Evolutionary conservation across 108 stramenopile species (phyloP), one percentile per base, ranked within the genome.

Genomic region (Pseudonitzschia multistriata): DNA sequence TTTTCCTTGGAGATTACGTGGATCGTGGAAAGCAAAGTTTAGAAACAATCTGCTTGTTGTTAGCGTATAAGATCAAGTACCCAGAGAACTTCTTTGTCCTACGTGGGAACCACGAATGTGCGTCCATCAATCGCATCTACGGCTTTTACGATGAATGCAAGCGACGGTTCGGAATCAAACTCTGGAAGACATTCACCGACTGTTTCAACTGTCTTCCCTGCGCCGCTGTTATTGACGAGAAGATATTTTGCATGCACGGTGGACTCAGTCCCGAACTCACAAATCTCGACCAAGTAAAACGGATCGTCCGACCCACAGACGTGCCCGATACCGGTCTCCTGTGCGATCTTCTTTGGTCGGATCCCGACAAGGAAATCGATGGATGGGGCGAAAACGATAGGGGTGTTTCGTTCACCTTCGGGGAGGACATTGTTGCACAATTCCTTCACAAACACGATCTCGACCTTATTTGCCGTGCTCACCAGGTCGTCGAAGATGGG

Each of bases 361-460:
- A 99, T 73, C 99, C 99, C 53, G 99, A 99, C 79, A 98, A 98
- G 80, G 98, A 98, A 72, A 96, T 98, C 67, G 93, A 97, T 64
- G 99, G 98, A 5, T 99, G 99, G 99, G 99, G 98, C 49, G 98
- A 99, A 90, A 99, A 99, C 78, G 99, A 99, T 77, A 85, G 99
- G 24, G 99, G 99, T 74, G 99, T 99, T 17, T 93, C 91, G 24
- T 99, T 98, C 80, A 99, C 99, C 62, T 99, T 99, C 72, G 99
- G 99, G 40, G 97, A 99, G 73, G 99, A 99, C 76, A 97, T 99
- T 71, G 99, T 98, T 28, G 90, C 94, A 37, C 91, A 97, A 67
- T 99, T 99, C 78, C 79, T 99, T 57, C 85, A 96, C 71, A 85
- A 94, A 79, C 98, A 99, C 74, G 98, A 99, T 83, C 81, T 99